A percentile compares a stretch with the other conserved stretches of the same genome.
These are phyloP conservation scores for Apodospora peruviana DNA, from an alignment of 495 filamentous ascomycete species.

Conservation along the genomic window DNA sequence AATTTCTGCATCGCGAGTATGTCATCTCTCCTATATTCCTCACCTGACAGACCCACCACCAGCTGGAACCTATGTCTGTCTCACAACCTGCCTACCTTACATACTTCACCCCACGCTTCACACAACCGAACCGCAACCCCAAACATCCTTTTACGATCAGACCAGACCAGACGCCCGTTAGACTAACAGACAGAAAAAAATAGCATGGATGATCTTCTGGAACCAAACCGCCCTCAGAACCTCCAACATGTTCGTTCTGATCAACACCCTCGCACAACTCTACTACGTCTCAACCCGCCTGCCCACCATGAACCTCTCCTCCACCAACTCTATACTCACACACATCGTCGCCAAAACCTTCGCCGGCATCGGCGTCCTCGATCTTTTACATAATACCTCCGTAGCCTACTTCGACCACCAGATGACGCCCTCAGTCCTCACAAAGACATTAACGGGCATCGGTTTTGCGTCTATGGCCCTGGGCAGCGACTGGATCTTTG, in stretches of 20 bases:
- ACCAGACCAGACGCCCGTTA: too few species aligned
- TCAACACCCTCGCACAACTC: constrained; percentile 46
- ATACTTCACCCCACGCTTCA: too few species aligned
- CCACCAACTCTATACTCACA: constrained; percentile 40
- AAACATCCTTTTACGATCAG: too few species aligned
- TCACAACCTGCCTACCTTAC: too few species aligned
- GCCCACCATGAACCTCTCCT: constrained; percentile 38
- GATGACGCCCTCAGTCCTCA: constrained; percentile 25
- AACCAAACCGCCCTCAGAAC: constrained; percentile 37
- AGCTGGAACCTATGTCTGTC: background rate
- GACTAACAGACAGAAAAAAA: too few species aligned
- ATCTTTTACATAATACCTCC: constrained; percentile 47
- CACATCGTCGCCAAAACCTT: constrained; percentile 49
- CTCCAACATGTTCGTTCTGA: constrained; percentile 43
- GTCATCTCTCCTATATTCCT: constrained; percentile 3
- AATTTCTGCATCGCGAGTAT: constrained; percentile 48
- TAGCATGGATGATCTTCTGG: constrained; percentile 55
- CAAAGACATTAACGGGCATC: constrained; percentile 41
- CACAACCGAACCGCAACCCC: too few species aligned
- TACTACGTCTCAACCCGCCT: constrained; percentile 39
- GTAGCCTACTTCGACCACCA: constrained; percentile 42
- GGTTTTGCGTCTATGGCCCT: constrained; percentile 37
- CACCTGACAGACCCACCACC: too few species aligned
- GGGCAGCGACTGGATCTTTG: constrained; percentile 47
- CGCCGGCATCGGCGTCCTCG: constrained; percentile 48